phyloP scores from a whole-genome alignment of 2,329 filamentous ascomycete species.

The Thelonectria discophora region DNA sequence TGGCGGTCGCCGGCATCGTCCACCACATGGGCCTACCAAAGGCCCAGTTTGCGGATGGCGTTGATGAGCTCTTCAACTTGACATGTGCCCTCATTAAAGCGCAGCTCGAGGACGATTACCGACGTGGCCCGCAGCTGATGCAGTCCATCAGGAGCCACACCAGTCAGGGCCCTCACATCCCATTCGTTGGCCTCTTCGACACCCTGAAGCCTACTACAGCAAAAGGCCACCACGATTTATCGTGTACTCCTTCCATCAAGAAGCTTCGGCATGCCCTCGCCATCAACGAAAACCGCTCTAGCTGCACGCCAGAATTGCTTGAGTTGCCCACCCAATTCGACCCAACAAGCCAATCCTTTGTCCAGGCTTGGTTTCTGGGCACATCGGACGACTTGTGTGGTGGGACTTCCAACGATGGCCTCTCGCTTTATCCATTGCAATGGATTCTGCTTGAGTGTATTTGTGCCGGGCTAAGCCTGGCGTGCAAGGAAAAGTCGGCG shows the following conservation, averaged over 20 bases:
- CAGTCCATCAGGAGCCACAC: conserved; percentile 21
- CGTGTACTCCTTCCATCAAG: conserved; percentile 30
- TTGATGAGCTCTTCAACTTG: conserved; percentile 35
- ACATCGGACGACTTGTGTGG: conserved; percentile 37
- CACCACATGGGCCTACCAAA: conserved; percentile 31
- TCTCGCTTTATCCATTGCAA: conserved; percentile 37
- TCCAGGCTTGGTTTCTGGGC: conserved; percentile 39
- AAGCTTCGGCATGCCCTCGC: conserved; percentile 36
- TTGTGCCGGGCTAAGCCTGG: conserved; percentile 24
- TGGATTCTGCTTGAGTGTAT: conserved; percentile 40
- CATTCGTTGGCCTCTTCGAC: conserved; percentile 39
- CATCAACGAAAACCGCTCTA: conserved; percentile 34
- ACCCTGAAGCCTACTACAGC: conserved; percentile 21
- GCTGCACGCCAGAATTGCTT: conserved; percentile 17
- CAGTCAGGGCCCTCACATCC: conserved; percentile 29
- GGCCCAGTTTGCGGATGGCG: conserved; percentile 1
- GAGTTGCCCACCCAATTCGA: conserved; percentile 20
- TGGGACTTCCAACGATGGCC: conserved; percentile 31
- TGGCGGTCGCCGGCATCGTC: conserved; percentile 37
- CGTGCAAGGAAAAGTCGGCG: conserved; percentile 8
- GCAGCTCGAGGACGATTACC: conserved; percentile 34
- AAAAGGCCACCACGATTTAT: conserved; percentile 31
- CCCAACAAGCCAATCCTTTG: conserved; percentile 25
- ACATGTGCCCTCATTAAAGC: conserved; percentile 35
- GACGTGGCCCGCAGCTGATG: conserved; percentile 24